Conservation (phyloP, 768 basidiomycete genomes). For the Russula virescens region DNA sequence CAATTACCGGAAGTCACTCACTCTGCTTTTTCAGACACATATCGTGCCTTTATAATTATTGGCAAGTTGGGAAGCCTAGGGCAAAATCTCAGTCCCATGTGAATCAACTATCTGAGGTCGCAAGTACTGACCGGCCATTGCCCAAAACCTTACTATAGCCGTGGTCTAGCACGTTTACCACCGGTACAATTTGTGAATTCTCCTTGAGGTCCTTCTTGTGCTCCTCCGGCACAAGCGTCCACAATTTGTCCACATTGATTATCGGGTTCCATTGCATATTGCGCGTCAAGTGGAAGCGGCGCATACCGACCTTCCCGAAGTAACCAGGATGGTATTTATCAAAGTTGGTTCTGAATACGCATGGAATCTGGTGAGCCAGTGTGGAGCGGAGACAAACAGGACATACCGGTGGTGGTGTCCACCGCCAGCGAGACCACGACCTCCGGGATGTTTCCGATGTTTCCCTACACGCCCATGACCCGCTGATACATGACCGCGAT, state of each 20-base stretch:
- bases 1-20: slow-evolving; percentile 34
- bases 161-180: slow-evolving; percentile 79
- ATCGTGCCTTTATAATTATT: slow-evolving; percentile 98
- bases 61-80: slow-evolving; percentile 75
- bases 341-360: slow-evolving; percentile 74
- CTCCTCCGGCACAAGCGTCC: slow-evolving; percentile 81
- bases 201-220: slow-evolving; percentile 75
- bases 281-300: slow-evolving; percentile 92
- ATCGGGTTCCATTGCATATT: slow-evolving; percentile 89
- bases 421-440: slow-evolving; percentile 99
- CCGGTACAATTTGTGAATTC: slow-evolving; percentile 81
- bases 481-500: slow-evolving; percentile 98
- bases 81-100: not conserved
- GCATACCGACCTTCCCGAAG: slow-evolving; percentile 99
- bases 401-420: slow-evolving; percentile 96
- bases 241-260: slow-evolving; percentile 98
- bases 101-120: not conserved
- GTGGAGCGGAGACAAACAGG: not conserved
- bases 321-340: slow-evolving; percentile 99
- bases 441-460: slow-evolving; percentile 99
- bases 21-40: slow-evolving; percentile 86
- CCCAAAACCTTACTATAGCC: slow-evolving; percentile 95
- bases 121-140: slow-evolving; percentile 70
- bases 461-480: slow-evolving; percentile 99
- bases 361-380: not conserved